These are phyloP conservation scores for Cicer judaicum DNA, from an alignment of 306 rosid species.

Conservation along the genomic window DNA sequence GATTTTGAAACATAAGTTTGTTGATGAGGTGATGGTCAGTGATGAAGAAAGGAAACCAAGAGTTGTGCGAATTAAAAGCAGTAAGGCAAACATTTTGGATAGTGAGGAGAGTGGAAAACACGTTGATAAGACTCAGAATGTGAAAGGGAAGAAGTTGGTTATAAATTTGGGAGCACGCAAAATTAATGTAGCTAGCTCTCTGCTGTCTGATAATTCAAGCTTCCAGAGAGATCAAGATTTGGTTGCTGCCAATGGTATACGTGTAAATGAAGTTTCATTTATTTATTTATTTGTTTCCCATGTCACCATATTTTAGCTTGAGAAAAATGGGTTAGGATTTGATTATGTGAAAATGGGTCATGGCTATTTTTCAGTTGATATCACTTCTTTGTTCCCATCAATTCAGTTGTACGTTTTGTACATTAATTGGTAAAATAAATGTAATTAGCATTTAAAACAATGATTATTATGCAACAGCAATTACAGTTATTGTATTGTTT, in stretches of 20 bases:
- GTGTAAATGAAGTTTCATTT: constrained; percentile 1
- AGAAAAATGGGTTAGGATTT: constrained; percentile 6
- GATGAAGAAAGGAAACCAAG: constrained; percentile 81
- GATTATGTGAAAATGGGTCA: constrained; percentile 15
- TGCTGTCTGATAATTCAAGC: constrained; percentile 84
- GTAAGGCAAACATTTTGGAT: constrained; percentile 60
- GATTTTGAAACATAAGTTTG: constrained; percentile 77
- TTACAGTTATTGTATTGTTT: constrained; percentile 11
- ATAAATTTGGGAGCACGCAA: constrained; percentile 89
- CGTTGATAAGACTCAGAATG: constrained; percentile 60
- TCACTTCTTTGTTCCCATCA: neutral
- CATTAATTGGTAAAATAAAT: neutral
- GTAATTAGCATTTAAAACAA: constrained; percentile 4
- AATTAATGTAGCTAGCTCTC: constrained; percentile 83
- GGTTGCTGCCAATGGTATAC: constrained; percentile 65
- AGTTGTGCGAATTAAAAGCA: constrained; percentile 76
- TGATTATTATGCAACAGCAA: neutral
- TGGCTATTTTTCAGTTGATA: constrained; percentile 31
- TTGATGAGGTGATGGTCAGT: constrained; percentile 91
- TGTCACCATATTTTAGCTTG: neutral
- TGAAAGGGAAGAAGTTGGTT: constrained; percentile 88
- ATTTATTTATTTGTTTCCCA: neutral
- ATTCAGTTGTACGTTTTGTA: neutral
- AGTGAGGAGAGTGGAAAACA: constrained; percentile 75
- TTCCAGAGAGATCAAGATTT: constrained; percentile 78